Base-by-base conservation (phyloP, 179 eudicot species). In the Silene vulgaris region DNA sequence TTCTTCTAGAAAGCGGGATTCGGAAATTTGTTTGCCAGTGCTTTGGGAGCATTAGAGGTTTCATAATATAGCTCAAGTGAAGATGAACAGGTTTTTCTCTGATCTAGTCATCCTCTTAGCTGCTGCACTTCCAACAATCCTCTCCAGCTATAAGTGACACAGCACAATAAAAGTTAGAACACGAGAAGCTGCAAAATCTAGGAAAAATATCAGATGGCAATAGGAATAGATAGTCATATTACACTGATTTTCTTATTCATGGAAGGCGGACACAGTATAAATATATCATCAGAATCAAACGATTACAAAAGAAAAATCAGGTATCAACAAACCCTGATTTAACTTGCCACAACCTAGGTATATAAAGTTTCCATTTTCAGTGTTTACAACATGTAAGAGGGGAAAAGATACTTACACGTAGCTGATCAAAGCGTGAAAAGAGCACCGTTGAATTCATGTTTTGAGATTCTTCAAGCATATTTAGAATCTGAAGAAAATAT, bases 381-480 rank as follows among this genome's bases (percentile, higher is more conserved):
- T 40, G 48, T 40, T 40, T 40, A 45, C 63, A 72, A 29, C 40
- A 35, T 30, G 19, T 2, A 32, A 69, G 28, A 54, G 21, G 48
- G n/a, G 19, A 73, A 62, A 73, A 62, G 72, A 81, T 67, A 63
- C 75, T 82, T 91, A 93, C 98, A 87, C 90, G 86, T 29, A 94
- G 82, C 81, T 76, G 84, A 82, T 94, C 98, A 76, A 87, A 88
- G 32, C 83, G 86, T 20, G 92, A 92, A 77, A 89, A 94, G 20
- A 94, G 88, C 17, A 87, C 88, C 3, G 90, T 94, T 83, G 90
- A 88, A 21, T 84, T 83, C 96, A 91, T 88, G 85, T 74, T 82
- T 40, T 82, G 77, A 6, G 98, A 90, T 65, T 83, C 95, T 78
- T 92, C 88, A 77, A 94, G 91, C 95, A 90, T 88, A 86, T 92